A percentile compares a stretch with the other conserved stretches of the same genome.
Evolutionary conservation across 352 stramenopile species (phyloP).

Genomic region (Pythium pyrilobum): DNA sequence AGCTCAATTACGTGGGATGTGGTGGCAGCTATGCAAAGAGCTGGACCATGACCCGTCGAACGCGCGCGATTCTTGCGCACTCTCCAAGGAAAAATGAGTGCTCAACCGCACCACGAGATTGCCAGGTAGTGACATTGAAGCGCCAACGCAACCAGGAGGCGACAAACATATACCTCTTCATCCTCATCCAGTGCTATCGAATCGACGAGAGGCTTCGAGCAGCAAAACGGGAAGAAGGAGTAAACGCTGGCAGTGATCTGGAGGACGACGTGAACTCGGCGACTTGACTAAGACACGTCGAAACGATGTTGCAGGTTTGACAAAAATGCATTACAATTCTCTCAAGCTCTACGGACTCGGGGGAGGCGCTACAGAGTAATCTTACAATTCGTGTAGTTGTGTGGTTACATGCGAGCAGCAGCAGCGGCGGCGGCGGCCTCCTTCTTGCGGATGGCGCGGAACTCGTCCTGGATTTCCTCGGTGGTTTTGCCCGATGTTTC

Average conservation of each 20-base stretch:
- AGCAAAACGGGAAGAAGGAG: too few relatives aligned
- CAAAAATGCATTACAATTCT: background rate
- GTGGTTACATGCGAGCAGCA: background rate
- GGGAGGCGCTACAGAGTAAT: background rate
- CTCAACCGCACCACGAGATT: background rate
- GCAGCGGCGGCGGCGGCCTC: background rate
- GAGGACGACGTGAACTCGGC: too few relatives aligned
- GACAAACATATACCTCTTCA: background rate
- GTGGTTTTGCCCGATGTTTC: slow-evolving; percentile 17
- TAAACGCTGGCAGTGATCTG: too few relatives aligned
- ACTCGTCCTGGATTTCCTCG: slow-evolving; percentile 22
- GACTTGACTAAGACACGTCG: too few relatives aligned
- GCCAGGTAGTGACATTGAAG: background rate
- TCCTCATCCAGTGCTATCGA: background rate
- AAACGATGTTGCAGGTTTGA: background rate
- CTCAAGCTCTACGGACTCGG: background rate
- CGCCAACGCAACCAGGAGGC: background rate
- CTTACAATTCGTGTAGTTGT: background rate
- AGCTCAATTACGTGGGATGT: too few relatives aligned
- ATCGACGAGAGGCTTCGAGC: too few relatives aligned
- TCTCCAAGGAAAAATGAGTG: too few relatives aligned
- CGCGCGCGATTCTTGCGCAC: too few relatives aligned
- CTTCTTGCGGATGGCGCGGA: slow-evolving; percentile 17
- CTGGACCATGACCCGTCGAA: too few relatives aligned
- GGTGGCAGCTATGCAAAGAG: too few relatives aligned